Evolutionary conservation across 306 rosid species (phyloP), one percentile per base, ranked within the genome.

Genomic region (Prunus dulcis): DNA sequence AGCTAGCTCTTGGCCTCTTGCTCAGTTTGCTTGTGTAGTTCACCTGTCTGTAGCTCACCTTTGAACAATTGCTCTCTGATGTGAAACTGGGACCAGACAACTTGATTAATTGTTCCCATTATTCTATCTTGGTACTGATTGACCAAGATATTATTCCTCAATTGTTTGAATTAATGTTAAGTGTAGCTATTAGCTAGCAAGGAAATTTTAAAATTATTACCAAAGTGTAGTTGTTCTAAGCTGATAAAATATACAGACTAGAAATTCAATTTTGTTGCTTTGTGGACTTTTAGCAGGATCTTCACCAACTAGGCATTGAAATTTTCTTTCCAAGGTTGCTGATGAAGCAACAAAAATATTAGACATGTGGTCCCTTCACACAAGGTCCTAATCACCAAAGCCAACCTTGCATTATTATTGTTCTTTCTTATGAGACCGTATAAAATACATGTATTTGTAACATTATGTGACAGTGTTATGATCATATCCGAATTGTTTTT

Each of bases 271-370:
- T 78, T 86, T 85, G 88, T 86, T 82, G 83, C 84, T 82, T 87
- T 88, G 89, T 64, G 88, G 97, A 91, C 96, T 93, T 89, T 90
- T 69, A 71, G 38, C 30, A 27, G 71, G 72, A 84, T 78, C 88
- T 83, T 88, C 87, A 90, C 93, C 98, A 90, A 89, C 97, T 84
- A 81, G 87, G 72, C 79, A 65, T 88, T 91, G 96, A 91, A 88
- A 72, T 82, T 87, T 73, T 78, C 72, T 34, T 56, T 72, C 60
- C 64, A 32, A 74, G 74, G 64, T 77, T 79, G 82, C 78, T 74
- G 62, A 76, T 71, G 74, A 74, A 72, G 64, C 30, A 32, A 52
- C 53, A 25, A 18, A 23, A 68, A n/a, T 23, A 18, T 74, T 55
- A 19, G 43, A 76, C 19, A 76, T 58, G 80, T 77, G 91, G 91